phyloP scores from a whole-genome alignment of 2,329 filamentous ascomycete species.

The Penicillium brasilianum region DNA sequence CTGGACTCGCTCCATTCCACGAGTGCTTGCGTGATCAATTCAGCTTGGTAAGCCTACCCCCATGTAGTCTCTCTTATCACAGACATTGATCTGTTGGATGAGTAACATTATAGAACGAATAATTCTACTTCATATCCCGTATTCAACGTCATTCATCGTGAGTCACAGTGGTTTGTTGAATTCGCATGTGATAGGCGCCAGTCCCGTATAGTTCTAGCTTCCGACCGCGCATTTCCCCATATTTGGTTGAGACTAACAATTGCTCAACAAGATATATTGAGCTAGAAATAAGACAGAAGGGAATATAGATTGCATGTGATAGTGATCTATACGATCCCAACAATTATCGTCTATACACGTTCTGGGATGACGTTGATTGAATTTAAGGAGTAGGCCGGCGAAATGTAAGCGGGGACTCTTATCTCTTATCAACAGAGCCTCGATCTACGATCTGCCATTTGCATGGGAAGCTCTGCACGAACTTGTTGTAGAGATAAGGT shows the following conservation, averaged over 20 bases:
- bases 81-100: not conserved
- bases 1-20: too few species aligned
- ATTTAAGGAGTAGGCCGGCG: not conserved
- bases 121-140: not conserved
- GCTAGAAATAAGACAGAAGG: not conserved
- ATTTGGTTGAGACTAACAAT: not conserved
- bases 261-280: not conserved
- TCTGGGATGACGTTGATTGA: not conserved
- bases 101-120: not conserved
- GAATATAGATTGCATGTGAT: not conserved
- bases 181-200: conserved; percentile 8
- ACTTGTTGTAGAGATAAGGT: not conserved
- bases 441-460: not conserved
- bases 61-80: not conserved
- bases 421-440: conserved; percentile 12
- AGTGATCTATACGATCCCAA: not conserved
- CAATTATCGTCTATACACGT: not conserved
- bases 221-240: not conserved
- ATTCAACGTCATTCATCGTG: not conserved
- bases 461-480: not conserved
- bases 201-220: not conserved
- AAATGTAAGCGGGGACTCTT: not conserved
- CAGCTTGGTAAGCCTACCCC: not conserved
- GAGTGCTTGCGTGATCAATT: not conserved
- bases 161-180: conserved; percentile 9